These are phyloP conservation scores for Heliosperma pusillum DNA, from an alignment of 148 eudicot genomes.

Conservation along the genomic window DNA sequence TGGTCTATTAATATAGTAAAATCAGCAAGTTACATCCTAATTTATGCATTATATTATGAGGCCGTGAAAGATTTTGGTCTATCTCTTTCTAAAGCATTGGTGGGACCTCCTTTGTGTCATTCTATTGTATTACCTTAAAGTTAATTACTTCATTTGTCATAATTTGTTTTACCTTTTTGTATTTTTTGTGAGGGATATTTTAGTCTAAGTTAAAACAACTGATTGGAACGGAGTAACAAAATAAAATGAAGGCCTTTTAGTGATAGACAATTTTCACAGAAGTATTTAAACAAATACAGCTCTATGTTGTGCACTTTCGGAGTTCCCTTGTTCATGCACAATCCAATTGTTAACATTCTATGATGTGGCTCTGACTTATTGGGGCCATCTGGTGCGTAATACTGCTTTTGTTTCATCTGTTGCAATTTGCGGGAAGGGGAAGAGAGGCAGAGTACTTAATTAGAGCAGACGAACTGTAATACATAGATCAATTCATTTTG, in stretches of 20 bases:
- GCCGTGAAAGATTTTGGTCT: not conserved
- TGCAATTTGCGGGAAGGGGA: not conserved
- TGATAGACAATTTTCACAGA: not conserved
- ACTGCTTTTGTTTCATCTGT: not conserved
- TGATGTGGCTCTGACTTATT: not conserved
- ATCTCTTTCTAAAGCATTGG: not conserved
- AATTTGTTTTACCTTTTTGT: no score
- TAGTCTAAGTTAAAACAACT: no score
- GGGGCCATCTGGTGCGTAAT: not conserved
- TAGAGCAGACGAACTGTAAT: not conserved
- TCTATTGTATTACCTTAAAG: not conserved
- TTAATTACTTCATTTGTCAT: no score
- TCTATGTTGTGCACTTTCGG: not conserved
- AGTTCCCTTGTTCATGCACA: not conserved
- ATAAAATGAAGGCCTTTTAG: not conserved
- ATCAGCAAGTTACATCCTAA: not conserved
- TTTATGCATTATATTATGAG: not conserved
- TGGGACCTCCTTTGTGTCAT: not conserved
- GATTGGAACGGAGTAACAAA: not conserved
- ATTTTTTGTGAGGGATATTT: no score
- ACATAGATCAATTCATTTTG: not conserved
- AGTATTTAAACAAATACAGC: not conserved
- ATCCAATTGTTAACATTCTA: not conserved
- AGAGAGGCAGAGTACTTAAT: not conserved
- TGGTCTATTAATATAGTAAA: not conserved